Conservation (phyloP, 495 filamentous ascomycete genomes). For the Aspergillus funiculosus region DNA sequence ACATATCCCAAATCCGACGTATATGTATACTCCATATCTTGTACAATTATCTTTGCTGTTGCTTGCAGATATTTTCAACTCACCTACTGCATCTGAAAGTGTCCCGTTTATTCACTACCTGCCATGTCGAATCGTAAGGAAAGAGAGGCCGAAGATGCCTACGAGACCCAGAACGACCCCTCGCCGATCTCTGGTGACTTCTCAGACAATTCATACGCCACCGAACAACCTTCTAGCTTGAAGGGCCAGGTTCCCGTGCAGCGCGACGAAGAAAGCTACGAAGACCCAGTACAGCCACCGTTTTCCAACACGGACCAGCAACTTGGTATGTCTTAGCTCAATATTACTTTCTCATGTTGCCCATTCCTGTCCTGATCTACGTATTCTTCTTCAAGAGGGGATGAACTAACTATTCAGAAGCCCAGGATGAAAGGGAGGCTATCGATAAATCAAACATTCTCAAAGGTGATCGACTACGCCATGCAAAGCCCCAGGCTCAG, state of each 20-base stretch:
- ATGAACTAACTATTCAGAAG: no score
- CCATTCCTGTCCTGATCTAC: not conserved
- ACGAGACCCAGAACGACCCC: constrained; percentile 26
- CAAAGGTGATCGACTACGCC: constrained; percentile 23
- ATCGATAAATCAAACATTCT: constrained; percentile 25
- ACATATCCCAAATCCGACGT: no score
- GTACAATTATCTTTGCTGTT: no score
- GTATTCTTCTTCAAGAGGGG: no score
- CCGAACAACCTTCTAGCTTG: constrained; percentile 12
- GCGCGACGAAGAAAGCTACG: constrained; percentile 12
- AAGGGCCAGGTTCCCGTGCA: constrained; percentile 11
- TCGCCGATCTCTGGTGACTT: constrained; percentile 19
- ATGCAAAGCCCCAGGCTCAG: constrained; percentile 23
- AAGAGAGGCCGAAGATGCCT: constrained; percentile 26
- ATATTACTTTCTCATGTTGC: not conserved
- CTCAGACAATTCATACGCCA: constrained; percentile 19
- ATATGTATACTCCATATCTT: no score
- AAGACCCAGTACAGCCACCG: constrained; percentile 24
- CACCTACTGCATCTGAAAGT: no score
- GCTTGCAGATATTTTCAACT: no score
- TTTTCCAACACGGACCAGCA: constrained; percentile 22
- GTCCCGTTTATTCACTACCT: no score
- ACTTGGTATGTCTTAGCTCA: constrained; percentile 25
- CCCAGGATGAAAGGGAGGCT: constrained; percentile 22
- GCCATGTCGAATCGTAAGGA: constrained; percentile 26